Conservation (phyloP, 2,329 filamentous ascomycete species). For the Neophaeococcomyces mojaviensis region DNA sequence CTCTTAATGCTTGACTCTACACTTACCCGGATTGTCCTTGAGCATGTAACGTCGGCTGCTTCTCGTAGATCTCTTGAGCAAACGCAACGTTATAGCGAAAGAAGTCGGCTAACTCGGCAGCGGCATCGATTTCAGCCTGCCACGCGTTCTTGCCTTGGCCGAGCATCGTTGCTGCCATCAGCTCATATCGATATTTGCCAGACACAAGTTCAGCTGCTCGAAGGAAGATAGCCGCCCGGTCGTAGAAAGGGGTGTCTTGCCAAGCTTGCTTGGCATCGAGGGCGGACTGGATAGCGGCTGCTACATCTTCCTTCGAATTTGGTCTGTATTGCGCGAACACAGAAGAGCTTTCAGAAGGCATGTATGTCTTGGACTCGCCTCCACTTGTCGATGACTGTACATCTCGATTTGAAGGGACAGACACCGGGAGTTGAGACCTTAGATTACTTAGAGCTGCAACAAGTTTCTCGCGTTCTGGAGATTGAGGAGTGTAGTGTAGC, state of each 20-base stretch:
- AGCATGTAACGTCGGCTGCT: slow-evolving; percentile 29
- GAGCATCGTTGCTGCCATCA: slow-evolving; percentile 35
- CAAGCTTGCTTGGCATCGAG: slow-evolving; percentile 29
- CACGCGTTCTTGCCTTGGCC: slow-evolving; percentile 35
- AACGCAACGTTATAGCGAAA: slow-evolving; percentile 29
- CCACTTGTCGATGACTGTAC: slow-evolving; percentile 9
- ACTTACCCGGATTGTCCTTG: slow-evolving; percentile 15
- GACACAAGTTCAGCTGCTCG: slow-evolving; percentile 29
- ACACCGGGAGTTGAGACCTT: slow-evolving; percentile 29
- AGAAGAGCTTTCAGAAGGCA: slow-evolving; percentile 30
- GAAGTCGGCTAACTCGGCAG: slow-evolving; percentile 33
- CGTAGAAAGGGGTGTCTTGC: slow-evolving; percentile 29
- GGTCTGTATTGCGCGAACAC: slow-evolving; percentile 32
- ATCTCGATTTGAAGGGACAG: slow-evolving; percentile 23
- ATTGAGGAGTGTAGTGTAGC: slow-evolving; percentile 24
- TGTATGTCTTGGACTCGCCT: slow-evolving; percentile 7
- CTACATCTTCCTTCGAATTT: slow-evolving; percentile 28
- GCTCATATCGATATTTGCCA: slow-evolving; percentile 24
- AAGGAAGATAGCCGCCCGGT: slow-evolving; percentile 31
- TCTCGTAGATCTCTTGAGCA: slow-evolving; percentile 30
- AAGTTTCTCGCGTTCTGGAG: slow-evolving; percentile 29
- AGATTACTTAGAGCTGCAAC: slow-evolving; percentile 27
- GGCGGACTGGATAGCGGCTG: slow-evolving; percentile 26
- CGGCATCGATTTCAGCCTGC: slow-evolving; percentile 34
- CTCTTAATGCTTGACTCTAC: neutral